Evolutionary conservation across 2,329 filamentous ascomycete genomes (phyloP).

Genomic region (Aureobasidium lini): DNA sequence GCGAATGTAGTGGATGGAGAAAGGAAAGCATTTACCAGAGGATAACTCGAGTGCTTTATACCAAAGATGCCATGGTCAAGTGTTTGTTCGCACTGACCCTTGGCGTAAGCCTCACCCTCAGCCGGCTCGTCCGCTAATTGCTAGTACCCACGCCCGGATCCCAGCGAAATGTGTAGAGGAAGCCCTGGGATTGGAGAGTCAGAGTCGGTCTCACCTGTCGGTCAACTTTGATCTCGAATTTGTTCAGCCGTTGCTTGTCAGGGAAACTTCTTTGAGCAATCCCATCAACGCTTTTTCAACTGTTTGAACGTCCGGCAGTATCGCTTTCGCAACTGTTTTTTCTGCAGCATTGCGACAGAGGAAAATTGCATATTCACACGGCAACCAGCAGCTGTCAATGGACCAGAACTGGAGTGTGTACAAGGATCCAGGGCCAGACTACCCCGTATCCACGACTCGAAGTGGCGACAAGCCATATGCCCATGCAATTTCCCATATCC

Average conservation of each 20-base stretch:
- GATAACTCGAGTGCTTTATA: slow-evolving; percentile 1
- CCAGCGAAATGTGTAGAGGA: slow-evolving; percentile 5
- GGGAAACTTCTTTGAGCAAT: background rate
- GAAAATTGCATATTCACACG: background rate
- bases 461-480: background rate
- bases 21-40: background rate
- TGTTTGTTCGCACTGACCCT: slow-evolving; percentile 2
- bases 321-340: background rate
- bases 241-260: slow-evolving; percentile 3
- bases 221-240: background rate
- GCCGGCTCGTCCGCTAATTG: slow-evolving; percentile 2
- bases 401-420: background rate
- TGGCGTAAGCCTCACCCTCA: slow-evolving; percentile 3
- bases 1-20: slow-evolving; percentile 11
- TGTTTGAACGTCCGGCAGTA: background rate
- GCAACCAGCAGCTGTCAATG: background rate
- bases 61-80: background rate
- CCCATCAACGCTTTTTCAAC: background rate
- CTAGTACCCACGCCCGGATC: slow-evolving; percentile 5
- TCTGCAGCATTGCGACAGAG: background rate
- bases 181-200: background rate
- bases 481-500: slow-evolving; percentile 10
- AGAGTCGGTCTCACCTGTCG: background rate
- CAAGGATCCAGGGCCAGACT: background rate
- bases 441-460: background rate